phyloP scores from a whole-genome alignment of 257 asterid species.

The Sherardia arvensis region DNA sequence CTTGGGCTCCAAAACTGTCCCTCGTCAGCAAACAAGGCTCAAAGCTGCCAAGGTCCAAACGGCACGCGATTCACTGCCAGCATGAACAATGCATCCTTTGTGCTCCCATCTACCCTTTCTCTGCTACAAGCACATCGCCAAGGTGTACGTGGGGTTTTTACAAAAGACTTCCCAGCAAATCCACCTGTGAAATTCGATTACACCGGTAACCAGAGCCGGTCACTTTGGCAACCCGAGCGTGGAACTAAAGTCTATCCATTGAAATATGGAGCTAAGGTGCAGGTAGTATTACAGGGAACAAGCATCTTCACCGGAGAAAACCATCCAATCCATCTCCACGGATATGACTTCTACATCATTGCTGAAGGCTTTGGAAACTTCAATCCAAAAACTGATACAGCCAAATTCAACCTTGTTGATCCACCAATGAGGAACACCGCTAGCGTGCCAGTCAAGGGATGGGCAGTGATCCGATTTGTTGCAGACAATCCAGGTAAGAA shows the following conservation, averaged over 20 bases:
- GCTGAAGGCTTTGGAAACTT: conserved; percentile 93
- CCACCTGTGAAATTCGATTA: conserved; percentile 66
- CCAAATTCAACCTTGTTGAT: conserved; percentile 65
- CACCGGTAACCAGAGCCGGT: conserved; percentile 75
- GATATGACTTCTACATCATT: conserved; percentile 69
- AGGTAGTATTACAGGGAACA: conserved; percentile 80
- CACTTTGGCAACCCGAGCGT: conserved; percentile 62
- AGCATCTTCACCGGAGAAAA: conserved; percentile 67
- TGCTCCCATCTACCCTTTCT: conserved; percentile 68
- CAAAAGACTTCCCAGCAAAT: conserved; percentile 60
- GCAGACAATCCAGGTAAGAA: conserved; percentile 92
- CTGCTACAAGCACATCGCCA: conserved; percentile 69
- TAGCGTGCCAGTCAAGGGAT: conserved; percentile 76
- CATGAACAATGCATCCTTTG: conserved; percentile 83
- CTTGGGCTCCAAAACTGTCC: conserved; percentile 71
- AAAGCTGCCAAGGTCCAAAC: conserved; percentile 79
- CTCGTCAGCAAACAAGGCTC: conserved; percentile 31
- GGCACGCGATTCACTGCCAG: conserved; percentile 81
- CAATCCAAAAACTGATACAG: conserved; percentile 42
- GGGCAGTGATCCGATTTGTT: conserved; percentile 84
- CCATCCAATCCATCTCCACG: conserved; percentile 95
- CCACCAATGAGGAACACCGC: conserved; percentile 83
- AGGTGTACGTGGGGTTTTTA: conserved; percentile 72
- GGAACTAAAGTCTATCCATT: conserved; percentile 58
- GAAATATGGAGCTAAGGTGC: conserved; percentile 62